These are phyloP conservation scores for Alectoria sarmentosa DNA, from an alignment of 495 filamentous ascomycete species.

Conservation along the genomic window DNA sequence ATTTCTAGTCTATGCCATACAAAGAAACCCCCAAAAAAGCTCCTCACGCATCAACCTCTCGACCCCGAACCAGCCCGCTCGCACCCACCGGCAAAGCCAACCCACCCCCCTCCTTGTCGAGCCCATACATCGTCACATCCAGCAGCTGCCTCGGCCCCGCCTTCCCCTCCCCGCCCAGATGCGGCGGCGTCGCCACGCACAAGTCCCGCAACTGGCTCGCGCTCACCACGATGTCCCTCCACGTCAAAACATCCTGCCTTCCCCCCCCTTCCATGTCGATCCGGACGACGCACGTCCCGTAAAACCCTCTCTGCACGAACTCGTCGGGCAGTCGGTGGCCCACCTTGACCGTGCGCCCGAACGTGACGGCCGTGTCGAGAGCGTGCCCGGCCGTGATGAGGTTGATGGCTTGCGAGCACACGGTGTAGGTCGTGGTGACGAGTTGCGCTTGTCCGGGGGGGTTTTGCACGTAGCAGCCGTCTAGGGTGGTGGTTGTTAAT, in stretches of 20 bases:
- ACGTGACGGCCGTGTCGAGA: neutral
- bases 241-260: neutral
- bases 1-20: too few relatives aligned
- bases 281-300: neutral
- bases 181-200: neutral
- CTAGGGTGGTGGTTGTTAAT: too few relatives aligned
- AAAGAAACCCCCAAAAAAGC: neutral
- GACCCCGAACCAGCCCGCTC: neutral
- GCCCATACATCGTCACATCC: neutral
- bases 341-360: neutral
- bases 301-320: neutral
- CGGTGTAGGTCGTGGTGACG: neutral
- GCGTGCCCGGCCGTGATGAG: neutral
- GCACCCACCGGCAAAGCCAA: neutral
- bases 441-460: neutral
- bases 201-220: neutral
- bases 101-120: neutral
- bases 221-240: neutral
- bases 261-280: neutral
- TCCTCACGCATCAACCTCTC: neutral
- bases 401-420: conserved; percentile 2
- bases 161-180: neutral
- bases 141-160: neutral
- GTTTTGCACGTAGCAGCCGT: neutral
- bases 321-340: neutral